Percentiles rank a stretch among this genome's conserved stretches.
Conservation (phyloP, 345 rosid species). For the Arabidopsis arenosa region DNA sequence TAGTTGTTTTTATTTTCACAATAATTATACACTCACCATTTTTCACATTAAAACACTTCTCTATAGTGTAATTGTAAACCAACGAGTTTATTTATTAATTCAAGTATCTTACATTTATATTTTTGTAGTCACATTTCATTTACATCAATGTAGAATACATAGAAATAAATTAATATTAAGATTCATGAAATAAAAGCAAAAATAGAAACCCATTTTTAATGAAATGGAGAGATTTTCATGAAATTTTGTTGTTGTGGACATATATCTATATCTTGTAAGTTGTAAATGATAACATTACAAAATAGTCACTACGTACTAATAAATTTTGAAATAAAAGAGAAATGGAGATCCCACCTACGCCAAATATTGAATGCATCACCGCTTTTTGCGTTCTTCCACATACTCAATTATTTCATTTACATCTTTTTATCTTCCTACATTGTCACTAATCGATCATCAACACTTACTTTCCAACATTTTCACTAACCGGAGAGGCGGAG, state of each 20-base stretch:
- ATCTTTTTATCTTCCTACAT: background rate
- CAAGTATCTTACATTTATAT: background rate
- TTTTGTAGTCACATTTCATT: background rate
- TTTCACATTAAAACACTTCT: background rate
- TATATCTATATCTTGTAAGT: background rate
- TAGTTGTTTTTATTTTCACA: background rate
- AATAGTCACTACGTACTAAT: background rate
- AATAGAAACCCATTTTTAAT: background rate
- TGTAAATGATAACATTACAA: background rate
- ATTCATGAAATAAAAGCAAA: background rate
- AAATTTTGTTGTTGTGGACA: background rate
- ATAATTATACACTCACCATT: background rate
- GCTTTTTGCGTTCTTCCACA: conserved; percentile 32
- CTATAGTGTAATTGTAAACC: background rate
- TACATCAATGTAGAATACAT: background rate
- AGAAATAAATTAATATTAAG: background rate
- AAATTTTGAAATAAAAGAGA: conserved; percentile 3
- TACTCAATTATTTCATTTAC: background rate
- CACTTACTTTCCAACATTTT: too few species aligned
- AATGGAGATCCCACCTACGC: conserved; percentile 3
- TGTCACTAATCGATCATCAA: background rate
- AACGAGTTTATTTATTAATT: background rate
- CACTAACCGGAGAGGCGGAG: background rate
- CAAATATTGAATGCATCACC: conserved; percentile 35
- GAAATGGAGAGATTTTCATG: background rate